Evolutionary conservation across 805 yeast species (phyloP), one percentile per base, ranked within the genome.

Genomic region (Zygosaccharomyces rouxii): DNA sequence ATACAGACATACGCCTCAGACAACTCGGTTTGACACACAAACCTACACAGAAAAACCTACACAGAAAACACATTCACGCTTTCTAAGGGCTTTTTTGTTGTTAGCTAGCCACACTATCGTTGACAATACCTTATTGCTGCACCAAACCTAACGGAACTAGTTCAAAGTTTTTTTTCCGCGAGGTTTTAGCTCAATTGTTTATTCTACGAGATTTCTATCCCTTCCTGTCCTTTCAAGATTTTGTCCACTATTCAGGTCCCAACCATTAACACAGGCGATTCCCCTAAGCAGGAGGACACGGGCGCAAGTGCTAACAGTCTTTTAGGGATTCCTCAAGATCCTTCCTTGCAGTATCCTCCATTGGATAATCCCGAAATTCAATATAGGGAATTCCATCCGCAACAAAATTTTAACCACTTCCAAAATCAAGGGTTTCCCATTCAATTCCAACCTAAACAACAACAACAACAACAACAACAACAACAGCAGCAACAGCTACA

Each of bases 311-410:
- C 57, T 43, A 55, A 49, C 53, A 53, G 47, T 42, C 44, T 53
- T 9, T 49, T 51, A 35, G 52, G 48, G 21, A 41, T 51, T 29
- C 46, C 54, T 19, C 59, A 56, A 44, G 63, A 60, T 31, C 57
- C 58, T 30, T 37, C 54, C 19, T 42, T 62, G 46, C 61, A 59
- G 35, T 62, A 57, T 30, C 64, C 59, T 31, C 60, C 55, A 35
- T 38, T 55, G 11, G 60, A 60, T 13, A 53, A 53, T 29, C 29
- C 55, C 37, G 56, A 56, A 35, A 42, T 47, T 4, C 58, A 55
- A 38, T 52, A 44, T 42, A 49, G 49, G 26, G 51, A 48, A 18
- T 23, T 46, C 23, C 49, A 42, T 35, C 48, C 47, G 22, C 51
- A 51, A 21, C 58, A 53, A 44, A 50, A 40, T 33, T 42, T 53